Conservation (phyloP, 225 moss, liverwort and hornwort species). For the Ulota crispa region DNA sequence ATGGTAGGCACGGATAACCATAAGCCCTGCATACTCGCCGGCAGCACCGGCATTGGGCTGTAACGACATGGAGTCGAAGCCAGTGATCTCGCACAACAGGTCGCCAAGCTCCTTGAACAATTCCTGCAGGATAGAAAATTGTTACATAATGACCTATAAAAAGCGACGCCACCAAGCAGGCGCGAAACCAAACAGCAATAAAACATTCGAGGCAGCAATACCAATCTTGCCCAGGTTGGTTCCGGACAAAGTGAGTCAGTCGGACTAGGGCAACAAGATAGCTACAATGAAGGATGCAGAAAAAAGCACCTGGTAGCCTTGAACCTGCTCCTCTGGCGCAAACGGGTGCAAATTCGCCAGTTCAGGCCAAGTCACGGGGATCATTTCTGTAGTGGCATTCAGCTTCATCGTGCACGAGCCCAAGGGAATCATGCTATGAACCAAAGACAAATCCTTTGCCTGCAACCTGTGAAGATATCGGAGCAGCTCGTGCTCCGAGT, state of each 20-base stretch:
- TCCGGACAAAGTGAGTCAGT: background rate
- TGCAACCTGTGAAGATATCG: conserved; percentile 87
- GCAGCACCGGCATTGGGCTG: conserved; percentile 98
- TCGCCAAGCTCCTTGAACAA: conserved; percentile 88
- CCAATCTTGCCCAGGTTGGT: background rate
- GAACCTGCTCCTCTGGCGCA: conserved; percentile 80
- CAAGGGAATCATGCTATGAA: conserved; percentile 98
- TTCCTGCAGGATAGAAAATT: conserved; percentile 47
- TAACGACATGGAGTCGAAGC: conserved; percentile 92
- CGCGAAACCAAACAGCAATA: background rate
- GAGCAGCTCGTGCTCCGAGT: conserved; percentile 97
- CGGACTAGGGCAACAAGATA: background rate
- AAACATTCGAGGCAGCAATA: background rate
- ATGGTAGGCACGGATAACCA: conserved; percentile 92
- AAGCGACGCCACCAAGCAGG: background rate
- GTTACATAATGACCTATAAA: background rate
- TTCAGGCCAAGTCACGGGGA: conserved; percentile 93
- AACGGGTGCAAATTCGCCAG: conserved; percentile 89
- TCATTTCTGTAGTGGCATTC: conserved; percentile 95
- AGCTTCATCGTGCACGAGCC: conserved; percentile 99
- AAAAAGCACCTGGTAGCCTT: conserved; percentile 69
- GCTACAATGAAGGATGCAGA: background rate
- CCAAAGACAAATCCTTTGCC: conserved; percentile 86
- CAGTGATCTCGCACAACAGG: conserved; percentile 87
- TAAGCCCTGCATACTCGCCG: conserved; percentile 95